phyloP scores from a whole-genome alignment of 2,329 filamentous ascomycete species.

The Fusarium protoensiforme region DNA sequence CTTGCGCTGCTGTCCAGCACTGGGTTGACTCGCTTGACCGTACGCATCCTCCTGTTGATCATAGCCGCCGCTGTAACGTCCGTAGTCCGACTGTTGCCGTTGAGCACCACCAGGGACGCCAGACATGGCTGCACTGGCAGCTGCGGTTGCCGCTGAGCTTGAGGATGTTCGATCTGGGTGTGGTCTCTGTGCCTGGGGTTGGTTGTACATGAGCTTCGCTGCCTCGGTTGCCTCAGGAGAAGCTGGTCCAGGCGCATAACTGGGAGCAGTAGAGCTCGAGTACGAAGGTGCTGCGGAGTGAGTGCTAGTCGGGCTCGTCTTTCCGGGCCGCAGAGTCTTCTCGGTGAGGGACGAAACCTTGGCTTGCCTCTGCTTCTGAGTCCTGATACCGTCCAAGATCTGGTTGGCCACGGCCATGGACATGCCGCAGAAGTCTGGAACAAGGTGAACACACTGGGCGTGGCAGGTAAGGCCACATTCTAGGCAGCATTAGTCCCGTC shows the following conservation, averaged over 20 bases:
- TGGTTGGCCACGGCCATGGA: conserved; percentile 97
- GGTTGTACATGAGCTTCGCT: conserved; percentile 72
- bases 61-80: conserved; percentile 47
- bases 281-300: conserved; percentile 50
- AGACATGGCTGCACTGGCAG: conserved; percentile 68
- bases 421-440: conserved; percentile 99
- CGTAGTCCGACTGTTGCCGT: conserved; percentile 48
- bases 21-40: conserved; percentile 48
- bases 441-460: conserved; percentile 90
- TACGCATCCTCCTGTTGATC: conserved; percentile 52
- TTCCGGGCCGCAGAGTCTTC: conserved; percentile 71
- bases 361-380: conserved; percentile 75
- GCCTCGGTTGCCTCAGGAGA: conserved; percentile 68
- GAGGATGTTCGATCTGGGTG: conserved; percentile 66
- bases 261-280: conserved; percentile 44
- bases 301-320: conserved; percentile 55
- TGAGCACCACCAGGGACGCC: conserved; percentile 54
- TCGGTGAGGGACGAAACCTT: conserved; percentile 70
- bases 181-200: conserved; percentile 61
- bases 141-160: conserved; percentile 66
- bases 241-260: conserved; percentile 35
- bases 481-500: conserved; percentile 50
- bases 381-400: conserved; percentile 87
- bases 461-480: conserved; percentile 95
- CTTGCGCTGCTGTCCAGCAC: conserved; percentile 63